Evolutionary conservation across 345 rosid genomes (phyloP), one percentile per base, ranked within the genome.

Genomic region (Murraya koenigii): DNA sequence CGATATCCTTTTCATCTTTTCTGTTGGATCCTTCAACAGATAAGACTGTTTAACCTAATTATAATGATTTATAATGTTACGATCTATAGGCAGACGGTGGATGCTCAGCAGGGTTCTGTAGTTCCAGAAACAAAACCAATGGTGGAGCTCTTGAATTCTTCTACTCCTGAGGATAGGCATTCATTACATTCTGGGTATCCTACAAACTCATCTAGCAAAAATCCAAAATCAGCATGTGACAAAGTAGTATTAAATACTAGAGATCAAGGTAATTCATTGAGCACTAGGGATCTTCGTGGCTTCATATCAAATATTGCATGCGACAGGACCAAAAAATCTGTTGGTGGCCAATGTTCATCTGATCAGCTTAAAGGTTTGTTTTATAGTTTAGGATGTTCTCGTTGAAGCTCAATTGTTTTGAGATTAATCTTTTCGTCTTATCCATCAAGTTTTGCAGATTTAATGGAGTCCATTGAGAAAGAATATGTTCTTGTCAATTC

Each of bases 401-500:
- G 9, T 60, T 74, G 47, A 66, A 32, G 75, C 39, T 41, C 54
- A 30, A 74, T 17, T 72, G 58, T 20, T n/a, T 38, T 54, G n/a
- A 67, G 69, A 62, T 72, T 74, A 38, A 77, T 83, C 55, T 81
- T 79, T 78, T 73, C 66, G 26, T 55, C 58, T 47, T 73, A 30
- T 81, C 28, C 69, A 69, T 79, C 64, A 81, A 88, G 91, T 82
- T 44, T 13, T 82, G 76, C 86, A 81, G 93, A 87, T 80, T 88
- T 87, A 14, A 75, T 84, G 80, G 93, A 88, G 85, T 89, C 87
- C 61, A 89, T 93, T 69, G 97, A 89, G 85, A 88, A 87, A 72
- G 95, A 88, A 41, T 93, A 93, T 77, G 97, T 93, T 77, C 86
- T 91, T 73, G 94, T 93, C 55, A 82, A 86, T 71, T 82, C 81